These are phyloP conservation scores for Brassica carinata DNA, from an alignment of 345 rosid genomes.

Conservation along the genomic window DNA sequence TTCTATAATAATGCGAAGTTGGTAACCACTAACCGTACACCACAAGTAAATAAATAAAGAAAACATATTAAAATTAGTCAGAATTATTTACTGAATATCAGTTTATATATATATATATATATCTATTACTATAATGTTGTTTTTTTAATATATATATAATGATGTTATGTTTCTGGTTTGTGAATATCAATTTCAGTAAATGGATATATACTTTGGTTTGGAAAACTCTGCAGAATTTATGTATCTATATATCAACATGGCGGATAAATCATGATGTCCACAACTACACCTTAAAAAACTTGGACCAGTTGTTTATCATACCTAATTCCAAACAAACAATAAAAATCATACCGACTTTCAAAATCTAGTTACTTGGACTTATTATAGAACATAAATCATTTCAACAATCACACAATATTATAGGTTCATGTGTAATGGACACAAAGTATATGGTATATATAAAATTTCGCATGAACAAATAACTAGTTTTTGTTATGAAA, in stretches of 20 bases:
- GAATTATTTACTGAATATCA: neutral
- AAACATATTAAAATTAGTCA: neutral
- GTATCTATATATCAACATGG: neutral
- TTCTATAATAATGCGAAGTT: constrained; percentile 12
- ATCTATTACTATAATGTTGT: no score
- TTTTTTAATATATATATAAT: neutral
- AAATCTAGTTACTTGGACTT: neutral
- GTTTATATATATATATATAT: neutral
- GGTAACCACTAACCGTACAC: constrained; percentile 27
- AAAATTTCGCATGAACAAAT: neutral
- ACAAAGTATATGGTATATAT: neutral
- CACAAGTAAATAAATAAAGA: neutral
- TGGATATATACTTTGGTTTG: neutral
- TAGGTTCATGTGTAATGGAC: neutral
- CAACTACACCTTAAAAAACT: neutral
- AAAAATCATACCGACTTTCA: neutral
- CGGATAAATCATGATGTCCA: neutral
- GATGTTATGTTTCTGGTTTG: neutral
- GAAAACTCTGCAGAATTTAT: neutral
- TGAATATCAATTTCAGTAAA: neutral
- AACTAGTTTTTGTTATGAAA: no score
- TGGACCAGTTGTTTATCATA: neutral
- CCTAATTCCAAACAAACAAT: neutral
- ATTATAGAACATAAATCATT: neutral
- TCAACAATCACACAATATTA: neutral